A percentile compares a stretch with the other conserved stretches of the same genome.
These are phyloP conservation scores for Conticribra weissflogii DNA, from an alignment of 108 stramenopile genomes.

Conservation along the genomic window DNA sequence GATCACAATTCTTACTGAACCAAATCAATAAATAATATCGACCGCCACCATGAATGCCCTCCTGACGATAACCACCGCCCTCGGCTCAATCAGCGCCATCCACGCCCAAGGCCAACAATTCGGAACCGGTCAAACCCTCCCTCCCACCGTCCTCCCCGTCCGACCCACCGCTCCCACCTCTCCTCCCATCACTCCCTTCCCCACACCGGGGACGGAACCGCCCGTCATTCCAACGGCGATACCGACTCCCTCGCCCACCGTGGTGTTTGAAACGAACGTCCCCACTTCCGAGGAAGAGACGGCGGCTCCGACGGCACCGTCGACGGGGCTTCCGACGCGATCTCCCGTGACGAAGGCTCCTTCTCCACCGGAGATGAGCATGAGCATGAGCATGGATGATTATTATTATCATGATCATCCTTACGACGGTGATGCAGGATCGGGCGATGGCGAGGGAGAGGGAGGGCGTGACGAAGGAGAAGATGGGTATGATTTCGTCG, in stretches of 20 bases:
- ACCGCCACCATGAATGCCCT: neutral
- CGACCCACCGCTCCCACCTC: neutral
- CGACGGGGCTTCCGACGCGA: too few species aligned
- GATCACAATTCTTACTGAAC: neutral
- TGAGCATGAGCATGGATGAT: conserved; percentile 1
- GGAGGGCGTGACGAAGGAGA: too few species aligned
- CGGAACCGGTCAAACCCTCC: neutral
- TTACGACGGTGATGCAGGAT: too few species aligned
- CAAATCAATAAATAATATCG: neutral
- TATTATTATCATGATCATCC: too few species aligned
- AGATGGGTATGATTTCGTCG: too few species aligned
- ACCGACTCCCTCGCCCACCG: too few species aligned
- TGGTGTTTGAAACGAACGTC: too few species aligned
- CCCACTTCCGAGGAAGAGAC: too few species aligned
- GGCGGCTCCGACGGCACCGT: too few species aligned
- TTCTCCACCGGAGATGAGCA: neutral
- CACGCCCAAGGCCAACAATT: neutral
- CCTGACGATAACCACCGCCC: neutral
- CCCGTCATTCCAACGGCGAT: too few species aligned
- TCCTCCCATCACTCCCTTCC: neutral
- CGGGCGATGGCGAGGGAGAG: too few species aligned
- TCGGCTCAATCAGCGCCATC: neutral
- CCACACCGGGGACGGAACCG: neutral
- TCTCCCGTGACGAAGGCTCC: neutral
- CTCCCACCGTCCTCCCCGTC: neutral